Evolutionary conservation across 2,329 filamentous ascomycete species (phyloP), one percentile per base, ranked within the genome.

Genomic region (Zymoseptoria passerinii): DNA sequence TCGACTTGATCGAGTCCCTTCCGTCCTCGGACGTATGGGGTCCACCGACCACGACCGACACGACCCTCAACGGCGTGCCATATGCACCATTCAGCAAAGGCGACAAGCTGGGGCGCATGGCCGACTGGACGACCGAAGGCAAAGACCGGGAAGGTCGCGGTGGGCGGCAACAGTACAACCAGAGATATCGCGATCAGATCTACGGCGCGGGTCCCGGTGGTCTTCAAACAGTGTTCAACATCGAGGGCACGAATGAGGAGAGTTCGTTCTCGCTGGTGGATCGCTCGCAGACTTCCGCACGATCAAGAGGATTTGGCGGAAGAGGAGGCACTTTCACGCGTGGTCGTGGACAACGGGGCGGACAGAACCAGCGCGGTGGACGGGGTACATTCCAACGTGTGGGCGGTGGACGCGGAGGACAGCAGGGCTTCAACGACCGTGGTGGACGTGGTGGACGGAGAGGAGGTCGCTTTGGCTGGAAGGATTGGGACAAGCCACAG

Each of bases 11-110:
- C 62, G 72, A 75, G 61, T 70, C 75, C 40, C 72, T 80, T 55
- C 77, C 78, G 56, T 58, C 64, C 6, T 74, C 71, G 60, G 75
- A 76, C 63, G 72, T 73, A 64, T 99, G 94, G 94, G 94, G 94
- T 61, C 92, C 92, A 56, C 76, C 88, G 61, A 84, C 88, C 67
- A 88, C 91, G 61, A 84, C 79, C 69, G 90, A 96, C 74, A 95
- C 90, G 64, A 96, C 89, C 62, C 83, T 97, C 70, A 87, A 95
- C 73, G 94, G 94, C 73, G 90, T 97, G 53, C 94, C 94, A 48
- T 99, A 96, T 76, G 94, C 94, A 68, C 94, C 94, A 61, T 99
- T 94, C 81, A 96, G 92, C 67, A 99, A 99, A 78, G 91, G 90
- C 74, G 94, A 99, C 81, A 97, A 96, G 83, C 82, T 99, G 61